phyloP scores from a whole-genome alignment of 2,329 filamentous ascomycete genomes.

The Colletotrichum sublineola region DNA sequence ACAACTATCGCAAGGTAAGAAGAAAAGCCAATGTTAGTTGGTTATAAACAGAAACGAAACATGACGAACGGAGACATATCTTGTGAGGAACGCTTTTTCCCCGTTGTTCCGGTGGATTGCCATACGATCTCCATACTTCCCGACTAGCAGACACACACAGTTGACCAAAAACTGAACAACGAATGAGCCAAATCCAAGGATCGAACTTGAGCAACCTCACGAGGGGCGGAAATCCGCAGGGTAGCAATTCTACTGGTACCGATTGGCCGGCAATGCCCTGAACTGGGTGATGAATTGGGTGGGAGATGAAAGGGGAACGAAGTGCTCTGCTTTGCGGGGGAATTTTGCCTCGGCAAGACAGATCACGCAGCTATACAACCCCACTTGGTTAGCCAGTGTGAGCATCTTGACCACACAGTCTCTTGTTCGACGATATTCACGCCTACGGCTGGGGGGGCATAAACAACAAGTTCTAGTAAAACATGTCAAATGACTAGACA shows the following conservation, averaged over 20 bases:
- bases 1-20: conserved; percentile 42
- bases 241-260: neutral
- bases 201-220: neutral
- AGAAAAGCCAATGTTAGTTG: neutral
- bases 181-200: neutral
- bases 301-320: neutral
- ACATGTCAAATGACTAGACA: too few relatives aligned
- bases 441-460: too few relatives aligned
- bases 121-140: conserved; percentile 11
- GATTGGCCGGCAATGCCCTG: neutral
- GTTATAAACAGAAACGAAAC: too few relatives aligned
- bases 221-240: neutral
- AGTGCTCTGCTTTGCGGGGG: neutral
- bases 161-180: neutral
- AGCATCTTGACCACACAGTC: neutral
- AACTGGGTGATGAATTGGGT: neutral
- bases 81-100: conserved; percentile 4
- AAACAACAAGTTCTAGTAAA: too few relatives aligned
- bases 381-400: neutral
- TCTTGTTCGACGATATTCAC: too few relatives aligned
- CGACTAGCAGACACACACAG: neutral
- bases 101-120: neutral
- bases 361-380: neutral
- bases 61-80: neutral
- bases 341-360: neutral